phyloP scores from a whole-genome alignment of 305 asterid genomes.

The Nicotiana rustica region DNA sequence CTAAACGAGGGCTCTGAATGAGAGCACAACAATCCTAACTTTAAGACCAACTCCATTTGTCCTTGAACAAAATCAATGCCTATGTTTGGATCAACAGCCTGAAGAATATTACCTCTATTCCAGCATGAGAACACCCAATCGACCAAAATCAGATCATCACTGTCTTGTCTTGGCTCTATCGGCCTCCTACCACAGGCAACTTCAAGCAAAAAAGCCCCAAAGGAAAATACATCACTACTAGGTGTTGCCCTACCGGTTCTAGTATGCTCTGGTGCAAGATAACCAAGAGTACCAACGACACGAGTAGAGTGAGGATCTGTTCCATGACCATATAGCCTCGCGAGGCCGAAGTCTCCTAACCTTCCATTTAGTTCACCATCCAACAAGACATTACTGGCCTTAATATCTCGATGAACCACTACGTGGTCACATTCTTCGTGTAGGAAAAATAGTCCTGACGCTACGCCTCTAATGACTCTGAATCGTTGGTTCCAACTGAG shows the following conservation, averaged over 20 bases:
- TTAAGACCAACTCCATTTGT: conserved; percentile 57
- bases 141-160: conserved; percentile 45
- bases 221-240: conserved; percentile 38
- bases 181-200: conserved; percentile 60
- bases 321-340: conserved; percentile 50
- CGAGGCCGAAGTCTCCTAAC: conserved; percentile 53
- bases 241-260: conserved; percentile 44
- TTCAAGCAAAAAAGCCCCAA: conserved; percentile 42
- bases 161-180: conserved; percentile 42
- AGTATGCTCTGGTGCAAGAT: conserved; percentile 39
- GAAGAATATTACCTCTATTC: conserved; percentile 50
- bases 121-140: conserved; percentile 57
- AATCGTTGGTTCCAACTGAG: conserved; percentile 61
- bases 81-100: conserved; percentile 52
- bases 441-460: conserved; percentile 43
- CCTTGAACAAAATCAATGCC: conserved; percentile 39
- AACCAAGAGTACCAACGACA: conserved; percentile 43
- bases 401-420: conserved; percentile 49
- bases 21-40: conserved; percentile 60
- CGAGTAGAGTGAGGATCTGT: conserved; percentile 42
- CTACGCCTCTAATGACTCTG: conserved; percentile 44
- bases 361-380: conserved; percentile 47
- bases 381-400: conserved; percentile 47
- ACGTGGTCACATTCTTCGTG: conserved; percentile 52
- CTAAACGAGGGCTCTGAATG: conserved; percentile 51